Conservation (phyloP, 768 basidiomycete genomes). For the Auriculariales sp. region DNA sequence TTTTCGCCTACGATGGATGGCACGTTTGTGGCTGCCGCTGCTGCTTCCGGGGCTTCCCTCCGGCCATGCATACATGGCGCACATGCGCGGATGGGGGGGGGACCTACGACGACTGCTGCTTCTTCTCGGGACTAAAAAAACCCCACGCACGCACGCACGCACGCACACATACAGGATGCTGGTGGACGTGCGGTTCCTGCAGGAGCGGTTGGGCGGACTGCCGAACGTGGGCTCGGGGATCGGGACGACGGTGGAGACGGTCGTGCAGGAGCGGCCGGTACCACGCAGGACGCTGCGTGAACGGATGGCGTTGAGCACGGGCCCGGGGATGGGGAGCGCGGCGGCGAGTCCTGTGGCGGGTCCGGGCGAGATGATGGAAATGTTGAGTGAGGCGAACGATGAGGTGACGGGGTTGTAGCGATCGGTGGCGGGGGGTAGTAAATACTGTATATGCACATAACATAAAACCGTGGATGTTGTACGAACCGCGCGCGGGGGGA, state of each 20-base stretch:
- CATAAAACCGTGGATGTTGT: too few relatives aligned
- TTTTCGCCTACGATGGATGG: neutral
- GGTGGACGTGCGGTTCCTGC: constrained; percentile 63
- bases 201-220: constrained; percentile 58
- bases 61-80: neutral
- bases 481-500: too few relatives aligned
- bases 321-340: neutral
- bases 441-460: too few relatives aligned
- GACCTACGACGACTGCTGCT: neutral
- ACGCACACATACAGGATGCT: constrained; percentile 40
- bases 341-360: constrained; percentile 1
- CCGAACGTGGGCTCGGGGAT: constrained; percentile 54
- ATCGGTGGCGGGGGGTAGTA: too few relatives aligned
- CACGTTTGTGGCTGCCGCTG: neutral
- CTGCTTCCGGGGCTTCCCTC: neutral
- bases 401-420: too few relatives aligned
- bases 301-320: neutral
- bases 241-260: constrained; percentile 68
- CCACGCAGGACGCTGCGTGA: constrained; percentile 4
- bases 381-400: too few relatives aligned
- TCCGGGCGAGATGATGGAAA: too few relatives aligned
- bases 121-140: neutral
- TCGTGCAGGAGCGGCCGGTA: constrained; percentile 72
- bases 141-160: constrained; percentile 5
- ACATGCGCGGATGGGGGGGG: neutral